Conservation (phyloP, 768 basidiomycete species). For the Suillus plorans region DNA sequence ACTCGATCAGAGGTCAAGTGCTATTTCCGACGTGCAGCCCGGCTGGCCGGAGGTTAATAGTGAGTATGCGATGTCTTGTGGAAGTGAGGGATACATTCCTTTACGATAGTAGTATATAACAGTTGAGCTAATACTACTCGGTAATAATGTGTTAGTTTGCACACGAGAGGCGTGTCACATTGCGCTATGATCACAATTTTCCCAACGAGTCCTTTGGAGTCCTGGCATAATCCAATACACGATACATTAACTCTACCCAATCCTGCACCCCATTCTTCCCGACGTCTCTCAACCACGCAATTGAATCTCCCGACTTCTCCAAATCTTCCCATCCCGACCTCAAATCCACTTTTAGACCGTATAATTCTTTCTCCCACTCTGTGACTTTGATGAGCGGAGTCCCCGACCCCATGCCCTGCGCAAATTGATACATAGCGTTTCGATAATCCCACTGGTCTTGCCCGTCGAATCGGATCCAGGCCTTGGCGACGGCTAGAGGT, state of each 20-base stretch:
- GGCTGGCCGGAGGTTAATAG: background rate
- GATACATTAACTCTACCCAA: constrained; percentile 55
- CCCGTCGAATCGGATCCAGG: constrained; percentile 54
- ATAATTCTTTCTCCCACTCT: constrained; percentile 61
- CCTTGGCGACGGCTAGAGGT: constrained; percentile 44
- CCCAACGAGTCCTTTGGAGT: background rate
- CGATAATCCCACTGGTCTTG: constrained; percentile 69
- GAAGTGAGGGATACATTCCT: background rate
- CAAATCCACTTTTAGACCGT: constrained; percentile 45
- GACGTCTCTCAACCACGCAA: constrained; percentile 61
- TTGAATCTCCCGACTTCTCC: constrained; percentile 55
- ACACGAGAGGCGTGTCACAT: background rate
- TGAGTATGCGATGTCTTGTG: background rate
- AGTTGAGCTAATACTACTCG: background rate
- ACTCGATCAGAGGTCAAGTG: background rate
- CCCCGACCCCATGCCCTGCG: constrained; percentile 27
- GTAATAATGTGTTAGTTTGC: background rate
- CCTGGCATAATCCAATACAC: constrained; percentile 31
- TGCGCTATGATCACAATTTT: background rate
- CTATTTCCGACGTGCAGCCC: background rate
- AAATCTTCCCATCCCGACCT: constrained; percentile 58
- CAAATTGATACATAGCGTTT: constrained; percentile 54
- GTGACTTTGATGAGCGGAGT: constrained; percentile 37
- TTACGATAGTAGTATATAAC: background rate
- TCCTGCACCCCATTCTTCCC: constrained; percentile 55